Evolutionary conservation across 768 basidiomycete genomes (phyloP), one percentile per base, ranked within the genome.

Genomic region (Termitomyces sp.): DNA sequence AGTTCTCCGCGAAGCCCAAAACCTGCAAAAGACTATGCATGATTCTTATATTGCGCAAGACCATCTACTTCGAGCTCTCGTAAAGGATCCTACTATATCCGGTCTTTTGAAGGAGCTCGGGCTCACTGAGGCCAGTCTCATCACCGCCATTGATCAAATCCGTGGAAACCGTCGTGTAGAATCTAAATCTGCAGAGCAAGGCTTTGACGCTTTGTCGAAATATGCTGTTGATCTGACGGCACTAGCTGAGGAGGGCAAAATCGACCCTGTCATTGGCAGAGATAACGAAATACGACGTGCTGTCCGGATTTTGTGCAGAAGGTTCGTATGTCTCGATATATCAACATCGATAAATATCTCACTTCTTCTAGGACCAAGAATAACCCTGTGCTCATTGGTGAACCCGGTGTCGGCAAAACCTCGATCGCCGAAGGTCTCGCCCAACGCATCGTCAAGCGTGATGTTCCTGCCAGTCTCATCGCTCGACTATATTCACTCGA

Each of bases 331-430:
- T 26, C 27, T 42, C 14, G 40, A 4, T 4, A 57, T 26, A 5
- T 43, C 2, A 43, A 33, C 18, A 51, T 33, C 2, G 24, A 40
- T 26, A 9, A 4, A 24, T 45, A 40, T 43, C 52, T 32, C 57
- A 46, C 37, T 10, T 16, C 40, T 55, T 16, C 1, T 10, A 89
- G 95, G 68, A 97, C 94, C 2, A 98, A 98, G 73, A 95, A 95
- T 68, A 97, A 96, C 66, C 94, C 96, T n/a, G 93, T 97, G 40
- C 85, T 98, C 26, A 93, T 98, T 64, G 95, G 95, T 60, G 93
- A 93, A 73, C 91, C 91, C 47, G 91, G 96, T 71, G 94, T 96
- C 24, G 96, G 96, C 4, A 99, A 99, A 76, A 97, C 95, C 0
- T 86, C 93, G 24, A 91, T 98, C 53, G 93, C 88, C 6, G 96